A percentile compares a stretch with the other conserved stretches of the same genome.
These are phyloP conservation scores for Monoraphidium neglectum DNA, from an alignment of 139 green algal species.

Conservation along the genomic window DNA sequence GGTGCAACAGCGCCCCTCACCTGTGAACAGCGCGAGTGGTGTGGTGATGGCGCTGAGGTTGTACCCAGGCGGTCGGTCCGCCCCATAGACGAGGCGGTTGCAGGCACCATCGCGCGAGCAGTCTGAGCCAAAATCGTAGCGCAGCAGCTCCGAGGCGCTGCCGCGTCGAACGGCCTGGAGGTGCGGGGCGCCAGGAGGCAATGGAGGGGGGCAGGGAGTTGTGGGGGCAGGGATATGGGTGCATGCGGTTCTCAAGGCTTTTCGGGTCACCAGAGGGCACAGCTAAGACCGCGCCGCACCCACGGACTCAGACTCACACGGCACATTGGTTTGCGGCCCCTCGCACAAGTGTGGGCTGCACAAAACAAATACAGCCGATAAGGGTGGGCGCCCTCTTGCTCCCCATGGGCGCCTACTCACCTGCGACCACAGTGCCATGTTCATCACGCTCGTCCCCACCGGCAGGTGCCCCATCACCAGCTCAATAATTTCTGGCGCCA, in stretches of 20 bases:
- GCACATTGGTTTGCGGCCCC: too few relatives aligned
- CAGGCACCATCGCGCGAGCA: constrained; percentile 23
- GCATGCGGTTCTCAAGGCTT: too few relatives aligned
- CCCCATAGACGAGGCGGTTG: constrained; percentile 37
- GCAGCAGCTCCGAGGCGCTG: background rate
- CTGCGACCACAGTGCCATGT: constrained; percentile 56
- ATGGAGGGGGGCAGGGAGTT: too few relatives aligned
- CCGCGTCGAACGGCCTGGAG: background rate
- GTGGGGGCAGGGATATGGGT: too few relatives aligned
- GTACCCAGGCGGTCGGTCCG: constrained; percentile 19
- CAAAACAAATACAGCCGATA: too few relatives aligned
- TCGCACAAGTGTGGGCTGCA: too few relatives aligned
- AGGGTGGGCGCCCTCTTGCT: too few relatives aligned
- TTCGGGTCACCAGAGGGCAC: too few relatives aligned
- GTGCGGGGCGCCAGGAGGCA: too few relatives aligned
- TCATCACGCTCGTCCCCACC: constrained; percentile 38
- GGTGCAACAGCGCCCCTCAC: constrained; percentile 6
- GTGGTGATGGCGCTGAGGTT: constrained; percentile 25
- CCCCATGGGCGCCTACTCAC: background rate
- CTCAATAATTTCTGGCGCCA: constrained; percentile 49
- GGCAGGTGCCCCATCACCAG: constrained; percentile 15
- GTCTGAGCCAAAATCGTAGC: constrained; percentile 32
- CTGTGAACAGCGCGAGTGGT: constrained; percentile 58
- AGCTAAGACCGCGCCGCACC: too few relatives aligned
- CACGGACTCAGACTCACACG: too few relatives aligned